These are phyloP conservation scores for Cyberlindnera subsufficiens DNA, from an alignment of 805 yeast genomes.

Conservation along the genomic window DNA sequence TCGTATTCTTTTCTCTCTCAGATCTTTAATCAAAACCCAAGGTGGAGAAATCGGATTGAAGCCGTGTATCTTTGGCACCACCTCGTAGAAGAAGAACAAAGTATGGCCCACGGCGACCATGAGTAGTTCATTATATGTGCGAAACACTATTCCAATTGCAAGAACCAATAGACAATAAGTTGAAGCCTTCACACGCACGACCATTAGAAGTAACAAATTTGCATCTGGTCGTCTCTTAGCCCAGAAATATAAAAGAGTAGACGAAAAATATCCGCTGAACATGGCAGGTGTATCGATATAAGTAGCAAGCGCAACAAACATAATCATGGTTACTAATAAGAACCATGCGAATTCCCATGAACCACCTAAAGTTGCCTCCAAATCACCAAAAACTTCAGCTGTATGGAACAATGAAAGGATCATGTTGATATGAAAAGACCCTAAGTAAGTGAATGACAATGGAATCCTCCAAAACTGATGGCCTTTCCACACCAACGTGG, in stretches of 20 bases:
- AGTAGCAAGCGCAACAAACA: constrained; percentile 6
- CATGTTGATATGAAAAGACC: constrained; percentile 10
- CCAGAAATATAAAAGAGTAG: constrained; percentile 15
- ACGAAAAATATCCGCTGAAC: constrained; percentile 8
- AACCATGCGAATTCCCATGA: constrained; percentile 18
- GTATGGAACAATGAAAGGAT: constrained; percentile 6
- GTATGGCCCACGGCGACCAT: constrained; percentile 17
- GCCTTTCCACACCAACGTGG: constrained; percentile 5
- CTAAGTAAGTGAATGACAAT: constrained; percentile 16
- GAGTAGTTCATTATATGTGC: background rate
- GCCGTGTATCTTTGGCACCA: constrained; percentile 15
- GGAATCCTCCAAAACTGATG: constrained; percentile 19
- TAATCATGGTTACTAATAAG: constrained; percentile 4
- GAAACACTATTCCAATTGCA: background rate
- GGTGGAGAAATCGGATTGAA: constrained; percentile 18
- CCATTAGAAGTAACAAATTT: constrained; percentile 6
- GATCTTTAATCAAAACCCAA: constrained; percentile 8
- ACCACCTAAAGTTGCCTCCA: constrained; percentile 9
- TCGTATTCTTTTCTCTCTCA: background rate
- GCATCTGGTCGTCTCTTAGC: constrained; percentile 16
- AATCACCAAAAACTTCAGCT: constrained; percentile 6
- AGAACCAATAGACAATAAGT: constrained; percentile 9
- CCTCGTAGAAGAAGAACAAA: constrained; percentile 18
- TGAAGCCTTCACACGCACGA: constrained; percentile 13
- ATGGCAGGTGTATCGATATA: constrained; percentile 3